These are phyloP conservation scores for Gnomoniopsis sp. DNA, from an alignment of 2,329 filamentous ascomycete species.

Conservation along the genomic window DNA sequence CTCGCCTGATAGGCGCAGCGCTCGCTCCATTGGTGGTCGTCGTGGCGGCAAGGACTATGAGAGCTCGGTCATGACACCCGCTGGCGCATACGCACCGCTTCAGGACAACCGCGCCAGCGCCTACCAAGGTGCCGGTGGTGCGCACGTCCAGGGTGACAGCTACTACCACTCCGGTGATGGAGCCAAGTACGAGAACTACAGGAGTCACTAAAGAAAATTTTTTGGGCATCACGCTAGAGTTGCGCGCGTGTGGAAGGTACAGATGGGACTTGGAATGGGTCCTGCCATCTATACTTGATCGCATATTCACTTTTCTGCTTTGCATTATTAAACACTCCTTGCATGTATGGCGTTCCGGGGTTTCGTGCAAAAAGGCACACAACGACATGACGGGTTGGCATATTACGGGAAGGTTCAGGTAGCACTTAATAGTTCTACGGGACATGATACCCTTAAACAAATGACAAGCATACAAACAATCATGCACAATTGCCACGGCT, in stretches of 20 bases:
- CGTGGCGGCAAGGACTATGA: constrained; percentile 36
- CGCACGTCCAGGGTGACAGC: constrained; percentile 28
- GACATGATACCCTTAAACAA: constrained; percentile 15
- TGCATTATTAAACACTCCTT: constrained; percentile 1
- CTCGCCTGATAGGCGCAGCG: constrained; percentile 52
- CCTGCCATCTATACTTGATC: background rate
- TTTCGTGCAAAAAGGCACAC: background rate
- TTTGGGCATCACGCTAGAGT: background rate
- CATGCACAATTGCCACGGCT: background rate
- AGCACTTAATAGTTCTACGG: constrained; percentile 9
- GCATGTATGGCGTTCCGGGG: constrained; percentile 17
- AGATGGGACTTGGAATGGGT: background rate
- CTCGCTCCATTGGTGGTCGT: constrained; percentile 17
- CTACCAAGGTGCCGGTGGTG: constrained; percentile 33
- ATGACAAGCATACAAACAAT: background rate
- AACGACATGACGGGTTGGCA: background rate
- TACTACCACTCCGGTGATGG: background rate
- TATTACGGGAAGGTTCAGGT: constrained; percentile 8
- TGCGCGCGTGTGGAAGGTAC: background rate
- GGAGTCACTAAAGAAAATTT: background rate
- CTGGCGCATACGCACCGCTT: constrained; percentile 41
- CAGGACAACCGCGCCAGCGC: constrained; percentile 32
- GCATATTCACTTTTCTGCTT: background rate
- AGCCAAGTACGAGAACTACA: constrained; percentile 5
- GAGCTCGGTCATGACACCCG: constrained; percentile 43